phyloP scores from a whole-genome alignment of 2,329 filamentous ascomycete species.

The Hymenoscyphus linearis region DNA sequence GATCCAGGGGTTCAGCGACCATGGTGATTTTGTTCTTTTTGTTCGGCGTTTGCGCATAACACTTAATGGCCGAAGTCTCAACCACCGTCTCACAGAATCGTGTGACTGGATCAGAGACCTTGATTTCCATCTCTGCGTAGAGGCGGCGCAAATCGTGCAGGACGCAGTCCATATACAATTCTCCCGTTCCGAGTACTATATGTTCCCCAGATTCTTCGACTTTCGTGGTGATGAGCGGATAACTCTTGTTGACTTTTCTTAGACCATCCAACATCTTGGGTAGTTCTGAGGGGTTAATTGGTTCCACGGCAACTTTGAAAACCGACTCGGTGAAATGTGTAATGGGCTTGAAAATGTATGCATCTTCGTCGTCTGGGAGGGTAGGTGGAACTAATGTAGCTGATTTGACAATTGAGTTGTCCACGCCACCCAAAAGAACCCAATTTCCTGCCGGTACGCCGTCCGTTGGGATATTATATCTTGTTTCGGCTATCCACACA shows the following conservation, averaged over 20 bases:
- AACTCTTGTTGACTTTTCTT: slow-evolving; percentile 96
- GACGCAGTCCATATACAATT: slow-evolving; percentile 99
- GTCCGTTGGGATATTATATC: slow-evolving; percentile 88
- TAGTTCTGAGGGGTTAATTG: slow-evolving; percentile 94
- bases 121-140: slow-evolving; percentile 99
- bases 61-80: slow-evolving; percentile 95
- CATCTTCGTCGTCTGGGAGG: slow-evolving; percentile 81
- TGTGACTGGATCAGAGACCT: slow-evolving; percentile 95
- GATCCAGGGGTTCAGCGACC: slow-evolving; percentile 92
- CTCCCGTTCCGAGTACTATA: slow-evolving; percentile 88
- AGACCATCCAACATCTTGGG: slow-evolving; percentile 98
- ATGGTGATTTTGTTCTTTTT: slow-evolving; percentile 99
- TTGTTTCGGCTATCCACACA: slow-evolving; percentile 85
- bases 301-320: slow-evolving; percentile 95
- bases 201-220: slow-evolving; percentile 98
- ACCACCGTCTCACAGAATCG: slow-evolving; percentile 97
- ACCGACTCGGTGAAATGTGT: slow-evolving; percentile 96
- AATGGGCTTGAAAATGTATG: slow-evolving; percentile 90
- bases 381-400: slow-evolving; percentile 81
- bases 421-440: slow-evolving; percentile 85
- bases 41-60: slow-evolving; percentile 95
- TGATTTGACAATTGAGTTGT: slow-evolving; percentile 97
- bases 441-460: slow-evolving; percentile 92
- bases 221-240: slow-evolving; percentile 91
- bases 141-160: slow-evolving; percentile 86